These are phyloP conservation scores for Lolium perenne DNA, from an alignment of 176 grass and related monocot species.

Conservation along the genomic window DNA sequence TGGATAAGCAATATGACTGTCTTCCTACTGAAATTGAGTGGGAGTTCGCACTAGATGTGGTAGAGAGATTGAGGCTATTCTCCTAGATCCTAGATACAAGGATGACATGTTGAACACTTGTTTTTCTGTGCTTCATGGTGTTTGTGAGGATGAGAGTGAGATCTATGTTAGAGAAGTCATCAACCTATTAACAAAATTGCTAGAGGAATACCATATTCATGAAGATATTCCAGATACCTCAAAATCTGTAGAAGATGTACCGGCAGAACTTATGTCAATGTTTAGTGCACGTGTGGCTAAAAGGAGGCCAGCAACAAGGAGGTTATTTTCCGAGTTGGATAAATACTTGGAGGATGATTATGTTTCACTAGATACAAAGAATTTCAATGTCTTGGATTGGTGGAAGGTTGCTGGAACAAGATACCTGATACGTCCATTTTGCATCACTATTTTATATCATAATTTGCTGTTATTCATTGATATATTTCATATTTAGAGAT, in stretches of 20 bases:
- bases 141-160: neutral
- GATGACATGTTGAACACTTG: neutral
- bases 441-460: too few relatives aligned
- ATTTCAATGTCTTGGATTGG: neutral
- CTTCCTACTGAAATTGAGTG: too few relatives aligned
- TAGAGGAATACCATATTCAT: neutral
- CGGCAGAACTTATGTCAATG: neutral
- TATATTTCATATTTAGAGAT: too few relatives aligned
- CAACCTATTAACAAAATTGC: neutral
- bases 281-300: neutral
- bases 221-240: neutral
- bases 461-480: too few relatives aligned
- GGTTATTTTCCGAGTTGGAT: too few relatives aligned
- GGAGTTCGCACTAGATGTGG: neutral
- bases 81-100: constrained; percentile 1
- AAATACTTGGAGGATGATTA: too few relatives aligned
- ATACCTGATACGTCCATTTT: too few relatives aligned
- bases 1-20: too few relatives aligned
- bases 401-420: neutral
- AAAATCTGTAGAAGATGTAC: neutral
- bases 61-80: too few relatives aligned
- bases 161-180: neutral
- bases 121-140: neutral
- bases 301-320: too few relatives aligned
- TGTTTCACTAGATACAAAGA: too few relatives aligned